These are phyloP conservation scores for Tylopilus intermedius DNA, from an alignment of 768 basidiomycete species.

Conservation along the genomic window DNA sequence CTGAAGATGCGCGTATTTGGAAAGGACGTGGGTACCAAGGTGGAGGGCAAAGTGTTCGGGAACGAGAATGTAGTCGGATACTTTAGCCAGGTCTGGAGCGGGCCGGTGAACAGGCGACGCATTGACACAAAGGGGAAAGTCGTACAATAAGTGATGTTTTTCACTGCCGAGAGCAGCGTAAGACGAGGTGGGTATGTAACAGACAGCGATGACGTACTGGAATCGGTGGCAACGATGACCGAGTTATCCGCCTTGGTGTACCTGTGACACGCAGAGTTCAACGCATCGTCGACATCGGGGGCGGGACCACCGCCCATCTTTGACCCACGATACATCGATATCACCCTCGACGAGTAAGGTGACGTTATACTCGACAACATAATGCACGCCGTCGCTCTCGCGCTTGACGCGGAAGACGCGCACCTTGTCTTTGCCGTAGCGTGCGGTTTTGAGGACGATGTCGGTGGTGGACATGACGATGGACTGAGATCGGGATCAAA, in stretches of 20 bases:
- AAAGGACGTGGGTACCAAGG: conserved; percentile 76
- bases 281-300: neutral
- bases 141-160: conserved; percentile 64
- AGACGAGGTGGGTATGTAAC: neutral
- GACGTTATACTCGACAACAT: conserved; percentile 83
- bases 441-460: conserved; percentile 42
- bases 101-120: neutral
- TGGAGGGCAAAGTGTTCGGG: conserved; percentile 87
- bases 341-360: conserved; percentile 77
- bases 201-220: conserved; percentile 47
- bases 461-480: conserved; percentile 20
- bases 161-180: conserved; percentile 37
- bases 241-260: conserved; percentile 89
- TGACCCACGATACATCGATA: conserved; percentile 61
- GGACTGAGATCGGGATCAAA: neutral
- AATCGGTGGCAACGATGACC: conserved; percentile 87
- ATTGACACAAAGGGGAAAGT: neutral
- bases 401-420: conserved; percentile 83
- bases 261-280: conserved; percentile 33
- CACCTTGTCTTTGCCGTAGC: conserved; percentile 87
- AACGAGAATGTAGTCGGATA: conserved; percentile 78
- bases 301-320: neutral
- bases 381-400: conserved; percentile 52
- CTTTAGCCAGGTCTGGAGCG: conserved; percentile 71
- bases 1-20: conserved; percentile 71